Conservation (phyloP, 257 asterid genomes). For the Solanum lycopersicoides region DNA sequence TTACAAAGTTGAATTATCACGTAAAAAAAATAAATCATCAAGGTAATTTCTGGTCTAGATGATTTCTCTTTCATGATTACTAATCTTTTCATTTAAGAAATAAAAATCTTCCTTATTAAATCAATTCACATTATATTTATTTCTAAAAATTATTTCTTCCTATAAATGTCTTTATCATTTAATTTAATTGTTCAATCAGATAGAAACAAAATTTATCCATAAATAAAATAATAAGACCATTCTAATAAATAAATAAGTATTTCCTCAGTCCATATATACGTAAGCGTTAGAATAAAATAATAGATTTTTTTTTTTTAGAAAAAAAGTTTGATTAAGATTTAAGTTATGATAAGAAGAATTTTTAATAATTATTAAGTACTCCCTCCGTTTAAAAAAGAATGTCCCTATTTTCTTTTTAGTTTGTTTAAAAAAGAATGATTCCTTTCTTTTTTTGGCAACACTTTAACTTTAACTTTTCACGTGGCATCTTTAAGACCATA, state of each 20-base stretch:
- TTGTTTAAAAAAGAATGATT: too few species aligned
- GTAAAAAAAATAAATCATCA: not conserved
- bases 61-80: not conserved
- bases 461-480: too few species aligned
- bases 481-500: too few species aligned
- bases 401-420: too few species aligned
- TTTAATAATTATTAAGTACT: too few species aligned
- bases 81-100: not conserved
- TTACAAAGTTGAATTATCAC: not conserved
- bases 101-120: not conserved
- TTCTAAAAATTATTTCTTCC: not conserved
- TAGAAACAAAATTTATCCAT: not conserved
- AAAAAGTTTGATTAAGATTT: not conserved
- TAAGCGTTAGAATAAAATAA: not conserved
- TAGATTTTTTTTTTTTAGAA: too few species aligned
- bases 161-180: not conserved
- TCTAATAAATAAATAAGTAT: not conserved
- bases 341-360: not conserved
- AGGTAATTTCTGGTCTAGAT: not conserved
- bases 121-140: not conserved
- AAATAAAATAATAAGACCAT: not conserved
- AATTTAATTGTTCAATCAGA: not conserved
- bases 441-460: too few species aligned
- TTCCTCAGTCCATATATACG: too few species aligned
- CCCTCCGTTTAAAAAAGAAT: too few species aligned